These are phyloP conservation scores for Leishmania turanica DNA, from an alignment of 208 protist species.

Conservation along the genomic window DNA sequence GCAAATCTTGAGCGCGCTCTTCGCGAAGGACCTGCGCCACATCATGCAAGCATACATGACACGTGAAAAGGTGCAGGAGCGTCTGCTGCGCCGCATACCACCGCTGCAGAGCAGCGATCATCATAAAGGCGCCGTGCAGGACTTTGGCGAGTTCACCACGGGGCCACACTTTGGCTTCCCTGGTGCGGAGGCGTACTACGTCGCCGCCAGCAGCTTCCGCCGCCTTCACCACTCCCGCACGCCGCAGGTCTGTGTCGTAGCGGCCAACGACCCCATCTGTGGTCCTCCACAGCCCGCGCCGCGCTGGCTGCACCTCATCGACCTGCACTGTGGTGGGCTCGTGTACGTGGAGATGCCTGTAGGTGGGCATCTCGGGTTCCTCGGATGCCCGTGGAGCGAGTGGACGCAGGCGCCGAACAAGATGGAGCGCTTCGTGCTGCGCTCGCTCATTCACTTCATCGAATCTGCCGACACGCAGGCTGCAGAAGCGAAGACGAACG, in stretches of 20 bases:
- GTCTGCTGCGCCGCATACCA: constrained; percentile 14
- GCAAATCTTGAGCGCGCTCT: constrained; percentile 59
- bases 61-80: constrained; percentile 9
- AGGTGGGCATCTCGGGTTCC: constrained; percentile 67
- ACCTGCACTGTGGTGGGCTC: constrained; percentile 29
- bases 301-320: constrained; percentile 37
- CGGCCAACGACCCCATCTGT: constrained; percentile 53
- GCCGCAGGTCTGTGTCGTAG: constrained; percentile 50
- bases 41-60: constrained; percentile 46
- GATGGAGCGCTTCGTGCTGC: constrained; percentile 52
- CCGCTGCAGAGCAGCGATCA: constrained; percentile 1
- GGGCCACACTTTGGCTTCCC: constrained; percentile 54
- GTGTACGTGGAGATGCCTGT: constrained; percentile 55
- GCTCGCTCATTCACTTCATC: constrained; percentile 22
- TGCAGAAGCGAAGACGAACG: neutral
- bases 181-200: constrained; percentile 46
- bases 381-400: constrained; percentile 39
- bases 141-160: constrained; percentile 56
- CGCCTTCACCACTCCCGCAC: constrained; percentile 35
- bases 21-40: constrained; percentile 63
- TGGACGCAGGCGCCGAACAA: constrained; percentile 28
- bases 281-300: constrained; percentile 28
- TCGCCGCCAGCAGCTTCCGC: constrained; percentile 39
- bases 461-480: neutral
- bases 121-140: constrained; percentile 13